These are phyloP conservation scores for Colletotrichum melonis DNA, from an alignment of 2,329 filamentous ascomycete genomes.

Conservation along the genomic window DNA sequence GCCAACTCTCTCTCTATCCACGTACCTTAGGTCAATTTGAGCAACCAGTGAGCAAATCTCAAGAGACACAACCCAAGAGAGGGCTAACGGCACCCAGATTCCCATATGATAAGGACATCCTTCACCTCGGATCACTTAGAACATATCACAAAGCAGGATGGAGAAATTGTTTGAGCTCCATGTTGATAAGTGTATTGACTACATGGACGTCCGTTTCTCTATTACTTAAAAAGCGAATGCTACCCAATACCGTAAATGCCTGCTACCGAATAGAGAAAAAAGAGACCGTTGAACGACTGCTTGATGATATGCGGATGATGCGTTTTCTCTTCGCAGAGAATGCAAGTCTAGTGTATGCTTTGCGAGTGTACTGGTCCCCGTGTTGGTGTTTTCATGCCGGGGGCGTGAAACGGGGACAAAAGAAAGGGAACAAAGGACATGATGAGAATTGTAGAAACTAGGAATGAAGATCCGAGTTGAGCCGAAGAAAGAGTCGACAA, in stretches of 20 bases:
- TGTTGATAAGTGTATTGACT: background rate
- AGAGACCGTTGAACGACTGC: background rate
- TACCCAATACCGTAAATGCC: background rate
- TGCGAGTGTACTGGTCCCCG: too few species aligned
- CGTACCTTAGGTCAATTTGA: background rate
- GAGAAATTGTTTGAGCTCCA: background rate
- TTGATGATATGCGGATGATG: background rate
- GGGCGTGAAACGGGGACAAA: background rate
- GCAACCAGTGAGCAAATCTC: too few species aligned
- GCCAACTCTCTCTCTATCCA: background rate
- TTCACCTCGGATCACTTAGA: background rate
- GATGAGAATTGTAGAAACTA: background rate
- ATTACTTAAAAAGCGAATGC: background rate
- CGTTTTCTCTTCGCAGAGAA: conserved; percentile 1
- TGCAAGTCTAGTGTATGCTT: conserved; percentile 5
- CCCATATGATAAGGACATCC: background rate
- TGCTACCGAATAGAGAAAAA: background rate
- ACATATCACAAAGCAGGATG: background rate
- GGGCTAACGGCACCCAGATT: too few species aligned
- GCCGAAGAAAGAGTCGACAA: background rate
- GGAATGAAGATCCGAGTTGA: background rate
- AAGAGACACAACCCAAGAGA: too few species aligned
- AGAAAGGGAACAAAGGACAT: background rate
- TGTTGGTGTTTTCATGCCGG: background rate
- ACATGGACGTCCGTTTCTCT: too few species aligned